Conservation (phyloP, 257 asterid species). For the Anisodus acutangulus region DNA sequence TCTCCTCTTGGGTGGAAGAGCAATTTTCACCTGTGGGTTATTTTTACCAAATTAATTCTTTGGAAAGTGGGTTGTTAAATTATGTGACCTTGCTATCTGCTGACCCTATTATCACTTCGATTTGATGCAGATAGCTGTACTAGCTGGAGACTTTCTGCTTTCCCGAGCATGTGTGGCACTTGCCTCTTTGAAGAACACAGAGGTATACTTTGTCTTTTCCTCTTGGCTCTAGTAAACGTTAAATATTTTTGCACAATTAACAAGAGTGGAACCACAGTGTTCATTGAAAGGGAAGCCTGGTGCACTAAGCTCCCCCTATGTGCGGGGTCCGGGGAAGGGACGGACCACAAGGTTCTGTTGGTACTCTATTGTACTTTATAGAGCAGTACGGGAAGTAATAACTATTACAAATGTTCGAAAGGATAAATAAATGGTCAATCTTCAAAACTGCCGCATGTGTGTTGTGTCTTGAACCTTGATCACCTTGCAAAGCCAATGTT, state of each 20-base stretch:
- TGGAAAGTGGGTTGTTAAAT: neutral
- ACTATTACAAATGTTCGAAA: too few species aligned
- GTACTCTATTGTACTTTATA: too few species aligned
- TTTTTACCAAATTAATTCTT: neutral
- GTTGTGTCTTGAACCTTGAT: too few species aligned
- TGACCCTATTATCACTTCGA: slow-evolving; percentile 13
- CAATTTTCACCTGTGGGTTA: neutral
- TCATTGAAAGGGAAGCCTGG: too few species aligned
- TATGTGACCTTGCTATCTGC: neutral
- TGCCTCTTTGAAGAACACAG: slow-evolving; percentile 90
- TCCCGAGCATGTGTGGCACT: slow-evolving; percentile 97
- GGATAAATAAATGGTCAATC: too few species aligned
- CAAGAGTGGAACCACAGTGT: neutral
- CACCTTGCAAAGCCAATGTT: too few species aligned
- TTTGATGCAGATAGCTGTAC: slow-evolving; percentile 77
- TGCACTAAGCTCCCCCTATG: too few species aligned
- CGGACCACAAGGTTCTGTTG: too few species aligned
- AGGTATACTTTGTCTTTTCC: slow-evolving; percentile 53
- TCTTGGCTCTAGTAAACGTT: slow-evolving; percentile 1
- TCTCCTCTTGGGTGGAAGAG: neutral
- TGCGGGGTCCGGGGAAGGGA: too few species aligned
- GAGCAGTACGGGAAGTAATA: too few species aligned
- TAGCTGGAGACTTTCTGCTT: slow-evolving; percentile 94
- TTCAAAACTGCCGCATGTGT: too few species aligned
- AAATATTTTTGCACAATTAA: slow-evolving; percentile 15